Base-by-base conservation (phyloP, 1,284 basidiomycete species). In the Fomitopsis palustris region DNA sequence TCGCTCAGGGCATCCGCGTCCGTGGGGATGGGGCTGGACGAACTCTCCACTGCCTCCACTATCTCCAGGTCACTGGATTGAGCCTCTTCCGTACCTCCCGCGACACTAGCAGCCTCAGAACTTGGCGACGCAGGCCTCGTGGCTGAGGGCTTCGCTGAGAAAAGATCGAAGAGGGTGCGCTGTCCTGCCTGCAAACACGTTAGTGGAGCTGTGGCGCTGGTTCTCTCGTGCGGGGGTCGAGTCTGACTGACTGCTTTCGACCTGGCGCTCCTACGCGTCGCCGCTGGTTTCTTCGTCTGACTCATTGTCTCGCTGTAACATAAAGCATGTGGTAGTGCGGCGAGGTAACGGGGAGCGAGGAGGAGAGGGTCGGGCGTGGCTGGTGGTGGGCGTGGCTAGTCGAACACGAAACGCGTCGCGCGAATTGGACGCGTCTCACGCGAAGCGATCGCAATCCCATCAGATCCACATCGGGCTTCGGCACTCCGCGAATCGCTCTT, bases 111-210 rank as follows among this genome's bases (percentile, higher is more conserved):
- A 35, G 25, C 12, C 3, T 53, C 47, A 4, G 59, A 54, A 1
- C 53, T 54, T 41, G 65, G 61, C 0, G 53, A 57, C 7, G 42
- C n/a, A 1, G 58, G 59, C 53, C 61, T 60, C 33, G 60, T 58
- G 2, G 62, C 56, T 7, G 60, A 47, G 0, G 54, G 10, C 25
- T 63, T 63, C 12, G 62, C n/a, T 7, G 58, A 33, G 54, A 68
- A 68, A 17, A 54, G 57, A 41, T 66, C 65, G 2, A 65, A 54
- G 1, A 68, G 53, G 23, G 67, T 66, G 8, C 62, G 62, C 51
- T 68, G 67, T 41, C 62, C 61, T 27, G 65, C 61, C 65, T 66
- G 38, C n/a, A 41, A 31, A 31, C 37, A 47, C 10, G 55, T 55
- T 19, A 38, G 27, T 43, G 29, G 25, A 19, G 29, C 29, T 52